phyloP scores from a whole-genome alignment of 129 eudicot species.

The Chrysanthemum lavandulifolium region DNA sequence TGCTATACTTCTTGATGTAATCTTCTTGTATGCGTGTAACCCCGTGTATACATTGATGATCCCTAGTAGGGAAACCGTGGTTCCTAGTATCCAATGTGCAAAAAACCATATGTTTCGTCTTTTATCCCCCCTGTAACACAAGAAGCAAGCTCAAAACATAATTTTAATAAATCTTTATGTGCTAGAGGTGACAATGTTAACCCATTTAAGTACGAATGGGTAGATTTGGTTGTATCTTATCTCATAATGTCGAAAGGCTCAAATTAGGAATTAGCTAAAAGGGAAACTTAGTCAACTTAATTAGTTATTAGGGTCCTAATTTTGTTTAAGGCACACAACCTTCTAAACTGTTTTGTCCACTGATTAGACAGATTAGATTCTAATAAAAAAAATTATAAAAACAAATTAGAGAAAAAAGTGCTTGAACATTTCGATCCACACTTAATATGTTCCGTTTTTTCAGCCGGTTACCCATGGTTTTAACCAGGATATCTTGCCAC shows the following conservation, averaged over 20 bases:
- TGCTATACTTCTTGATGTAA: slow-evolving; percentile 49
- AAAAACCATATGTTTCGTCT: slow-evolving; percentile 66
- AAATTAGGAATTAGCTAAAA: neutral
- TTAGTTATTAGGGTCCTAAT: neutral
- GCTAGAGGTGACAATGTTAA: neutral
- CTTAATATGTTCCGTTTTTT: too few species aligned
- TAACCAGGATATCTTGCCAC: neutral
- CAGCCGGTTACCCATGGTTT: neutral
- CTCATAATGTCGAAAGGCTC: neutral
- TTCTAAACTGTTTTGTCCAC: too few species aligned
- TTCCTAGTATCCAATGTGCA: slow-evolving; percentile 80
- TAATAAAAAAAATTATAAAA: neutral
- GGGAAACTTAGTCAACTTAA: neutral
- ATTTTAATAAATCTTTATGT: neutral
- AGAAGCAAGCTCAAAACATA: neutral
- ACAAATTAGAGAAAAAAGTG: neutral
- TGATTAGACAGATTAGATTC: too few species aligned
- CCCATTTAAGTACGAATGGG: too few species aligned
- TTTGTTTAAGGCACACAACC: too few species aligned
- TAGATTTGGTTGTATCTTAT: neutral
- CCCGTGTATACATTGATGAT: slow-evolving; percentile 76
- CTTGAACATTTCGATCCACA: neutral
- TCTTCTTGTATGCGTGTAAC: slow-evolving; percentile 64
- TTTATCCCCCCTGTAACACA: slow-evolving; percentile 49
- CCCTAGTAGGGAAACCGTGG: slow-evolving; percentile 56